phyloP scores from a whole-genome alignment of 306 rosid genomes.

The Elaeagnus macrophylla region DNA sequence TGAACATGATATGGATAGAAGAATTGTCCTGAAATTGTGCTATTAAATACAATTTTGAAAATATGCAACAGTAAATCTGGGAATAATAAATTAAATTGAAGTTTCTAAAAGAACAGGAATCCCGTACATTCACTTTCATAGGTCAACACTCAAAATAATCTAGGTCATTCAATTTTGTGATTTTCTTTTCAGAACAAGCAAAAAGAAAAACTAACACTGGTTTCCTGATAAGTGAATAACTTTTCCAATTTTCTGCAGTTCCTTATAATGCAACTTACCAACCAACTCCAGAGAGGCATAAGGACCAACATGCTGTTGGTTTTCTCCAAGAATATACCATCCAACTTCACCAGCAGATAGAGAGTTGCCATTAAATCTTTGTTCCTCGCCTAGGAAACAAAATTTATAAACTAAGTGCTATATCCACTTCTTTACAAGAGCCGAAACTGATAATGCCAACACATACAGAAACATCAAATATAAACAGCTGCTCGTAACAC shows the following conservation, averaged over 20 bases:
- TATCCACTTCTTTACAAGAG: background rate
- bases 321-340: conserved; percentile 76
- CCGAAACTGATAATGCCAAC: background rate
- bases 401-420: background rate
- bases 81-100: conserved; percentile 5
- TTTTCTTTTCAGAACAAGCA: no score
- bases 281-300: conserved; percentile 68
- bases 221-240: conserved; percentile 1
- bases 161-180: no score
- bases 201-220: background rate
- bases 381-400: conserved; percentile 25
- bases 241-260: background rate
- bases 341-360: conserved; percentile 38
- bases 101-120: no score
- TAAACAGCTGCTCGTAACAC: no score
- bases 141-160: no score
- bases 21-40: conserved; percentile 33
- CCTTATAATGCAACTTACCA: conserved; percentile 52
- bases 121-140: no score
- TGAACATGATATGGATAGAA: conserved; percentile 39
- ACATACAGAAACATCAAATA: background rate
- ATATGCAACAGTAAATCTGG: conserved; percentile 18
- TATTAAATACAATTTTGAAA: conserved; percentile 38
- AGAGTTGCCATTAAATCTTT: conserved; percentile 14
- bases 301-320: conserved; percentile 81